Evolutionary conservation across 2,329 filamentous ascomycete genomes (phyloP), one percentile per base, ranked within the genome.

Genomic region (Phoma sp.): DNA sequence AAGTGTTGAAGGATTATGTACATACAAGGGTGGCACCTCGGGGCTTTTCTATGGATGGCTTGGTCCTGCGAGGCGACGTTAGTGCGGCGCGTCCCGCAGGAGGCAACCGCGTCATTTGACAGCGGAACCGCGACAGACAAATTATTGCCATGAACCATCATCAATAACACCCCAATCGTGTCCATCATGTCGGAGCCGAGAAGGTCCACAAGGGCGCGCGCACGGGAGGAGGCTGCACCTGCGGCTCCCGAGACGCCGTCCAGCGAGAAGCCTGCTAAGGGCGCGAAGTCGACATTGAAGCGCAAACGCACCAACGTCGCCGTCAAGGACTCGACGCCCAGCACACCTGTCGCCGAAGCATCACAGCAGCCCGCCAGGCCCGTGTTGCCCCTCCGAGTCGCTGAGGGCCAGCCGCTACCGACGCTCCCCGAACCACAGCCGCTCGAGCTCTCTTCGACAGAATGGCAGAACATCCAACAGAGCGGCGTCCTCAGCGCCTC

Each of bases 401-500:
- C 82, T 62, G 75, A 87, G 2, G 86, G 86, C 43, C 85, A 88
- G 66, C 86, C 89, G 13, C 77, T 93, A 29, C 90, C 90, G 2
- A 90, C 87, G 0, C 82, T 92, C 11, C 82, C 87, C 61, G 81
- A 84, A 43, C 79, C 86, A 13, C 90, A 95, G 70, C 76, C 86
- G 0, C 81, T 84, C 7, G 81, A 87, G 57, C 78, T 93, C 6
- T 77, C 87, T 0, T 68, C 76, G 4, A 83, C 82, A 60, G 88
- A 91, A 11, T 93, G 87, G 67, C 90, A 93, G 75, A 85, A 85
- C 23, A 81, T 93, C 36, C 83, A 86, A 52, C 88, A 91, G 70
- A 91, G 90, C 74, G 89, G 88, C 61, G 89, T 93, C 18, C 79
- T 93, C 53, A 81, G 84, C 65, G 88, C 92, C 62, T 91, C 90